Conservation (phyloP, 495 filamentous ascomycete species). For the Elasticomyces elasticus region DNA sequence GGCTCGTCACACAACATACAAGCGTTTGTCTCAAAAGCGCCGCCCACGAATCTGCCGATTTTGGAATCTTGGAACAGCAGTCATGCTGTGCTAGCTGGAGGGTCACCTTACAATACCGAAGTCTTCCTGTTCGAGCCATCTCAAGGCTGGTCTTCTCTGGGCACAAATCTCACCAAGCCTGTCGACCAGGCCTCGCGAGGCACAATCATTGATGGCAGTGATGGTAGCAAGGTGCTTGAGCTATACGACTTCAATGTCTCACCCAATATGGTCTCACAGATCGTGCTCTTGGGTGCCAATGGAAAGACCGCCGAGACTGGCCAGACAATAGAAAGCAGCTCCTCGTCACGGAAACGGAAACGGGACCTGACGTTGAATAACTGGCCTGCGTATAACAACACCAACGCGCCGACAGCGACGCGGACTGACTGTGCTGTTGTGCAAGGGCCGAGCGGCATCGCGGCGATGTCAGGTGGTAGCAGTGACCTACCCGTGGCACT, state of each 20-base stretch:
- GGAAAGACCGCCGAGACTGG: conserved; percentile 33
- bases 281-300: conserved; percentile 47
- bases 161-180: conserved; percentile 47
- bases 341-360: conserved; percentile 33
- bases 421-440: conserved; percentile 53
- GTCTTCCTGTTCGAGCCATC: conserved; percentile 52
- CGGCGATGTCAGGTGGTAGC: conserved; percentile 70
- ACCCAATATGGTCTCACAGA: conserved; percentile 67
- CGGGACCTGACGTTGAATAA: conserved; percentile 43
- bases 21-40: conserved; percentile 42
- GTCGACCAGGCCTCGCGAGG: conserved; percentile 49
- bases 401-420: conserved; percentile 52
- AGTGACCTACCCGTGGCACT: conserved; percentile 56
- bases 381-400: conserved; percentile 72
- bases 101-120: conserved; percentile 52
- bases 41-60: conserved; percentile 56
- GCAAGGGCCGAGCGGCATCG: conserved; percentile 47
- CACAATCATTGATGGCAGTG: conserved; percentile 55
- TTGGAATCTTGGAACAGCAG: conserved; percentile 66
- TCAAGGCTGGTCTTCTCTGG: conserved; percentile 55
- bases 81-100: conserved; percentile 68
- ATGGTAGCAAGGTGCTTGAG: conserved; percentile 75
- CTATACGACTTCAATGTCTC: conserved; percentile 65
- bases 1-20: conserved; percentile 47
- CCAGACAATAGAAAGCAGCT: conserved; percentile 28